Conservation (phyloP, 2,329 filamentous ascomycete species). For the Metarhizium rileyi region DNA sequence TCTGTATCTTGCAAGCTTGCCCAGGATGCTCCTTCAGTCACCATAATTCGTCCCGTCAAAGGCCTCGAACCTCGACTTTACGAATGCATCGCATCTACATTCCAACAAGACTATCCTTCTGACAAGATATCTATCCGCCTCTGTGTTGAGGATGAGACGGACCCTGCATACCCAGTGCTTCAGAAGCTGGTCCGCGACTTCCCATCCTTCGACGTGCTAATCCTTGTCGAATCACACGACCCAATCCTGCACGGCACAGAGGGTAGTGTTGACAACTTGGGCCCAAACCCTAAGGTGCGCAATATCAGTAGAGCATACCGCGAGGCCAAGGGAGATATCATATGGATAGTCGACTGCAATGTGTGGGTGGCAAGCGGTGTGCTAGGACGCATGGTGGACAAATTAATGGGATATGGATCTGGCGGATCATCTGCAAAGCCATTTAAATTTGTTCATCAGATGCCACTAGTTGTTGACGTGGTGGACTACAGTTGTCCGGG, state of each 20-base stretch:
- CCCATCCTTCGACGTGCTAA: constrained; percentile 55
- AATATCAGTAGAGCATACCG: constrained; percentile 92
- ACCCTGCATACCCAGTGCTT: constrained; percentile 70
- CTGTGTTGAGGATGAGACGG: constrained; percentile 65
- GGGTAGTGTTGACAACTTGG: constrained; percentile 50
- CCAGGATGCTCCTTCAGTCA: constrained; percentile 63
- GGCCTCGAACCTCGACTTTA: constrained; percentile 84
- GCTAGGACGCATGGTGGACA: constrained; percentile 81
- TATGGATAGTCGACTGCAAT: constrained; percentile 96
- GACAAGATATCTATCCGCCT: constrained; percentile 71
- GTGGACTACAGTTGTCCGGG: constrained; percentile 20
- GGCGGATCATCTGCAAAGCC: constrained; percentile 39
- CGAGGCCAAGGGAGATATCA: constrained; percentile 75
- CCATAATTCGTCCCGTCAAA: constrained; percentile 87
- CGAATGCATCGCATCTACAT: constrained; percentile 81
- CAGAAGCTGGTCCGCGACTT: constrained; percentile 64
- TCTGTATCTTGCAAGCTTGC: constrained; percentile 42
- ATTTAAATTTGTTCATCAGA: constrained; percentile 90
- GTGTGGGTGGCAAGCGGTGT: constrained; percentile 80
- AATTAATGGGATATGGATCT: constrained; percentile 57
- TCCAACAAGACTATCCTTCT: constrained; percentile 70
- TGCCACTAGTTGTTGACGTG: constrained; percentile 80
- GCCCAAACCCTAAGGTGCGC: constrained; percentile 96
- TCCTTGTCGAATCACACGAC: constrained; percentile 78
- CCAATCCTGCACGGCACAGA: constrained; percentile 49